Evolutionary conservation across 176 grass and related monocot genomes (phyloP).

Genomic region (Avena atlantica): DNA sequence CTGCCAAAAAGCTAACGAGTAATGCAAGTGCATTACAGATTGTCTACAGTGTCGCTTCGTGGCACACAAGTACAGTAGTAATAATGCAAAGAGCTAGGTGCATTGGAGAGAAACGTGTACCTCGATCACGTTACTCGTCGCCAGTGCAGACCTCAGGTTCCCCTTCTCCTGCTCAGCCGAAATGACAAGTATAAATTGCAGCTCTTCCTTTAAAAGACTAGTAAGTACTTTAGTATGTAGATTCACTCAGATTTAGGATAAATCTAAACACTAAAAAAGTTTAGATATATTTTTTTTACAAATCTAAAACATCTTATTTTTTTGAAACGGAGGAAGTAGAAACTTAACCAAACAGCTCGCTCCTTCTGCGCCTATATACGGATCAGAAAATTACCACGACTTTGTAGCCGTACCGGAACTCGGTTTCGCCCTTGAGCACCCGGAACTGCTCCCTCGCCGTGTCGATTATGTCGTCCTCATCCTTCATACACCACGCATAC

Average conservation of each 20-base stretch:
- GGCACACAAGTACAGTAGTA: background rate
- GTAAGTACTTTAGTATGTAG: no score
- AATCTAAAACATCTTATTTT: no score
- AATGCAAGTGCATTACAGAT: background rate
- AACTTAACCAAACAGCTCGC: background rate
- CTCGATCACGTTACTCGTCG: slow-evolving; percentile 74
- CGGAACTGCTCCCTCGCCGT: slow-evolving; percentile 69
- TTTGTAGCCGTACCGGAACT: slow-evolving; percentile 94
- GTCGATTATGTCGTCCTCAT: slow-evolving; percentile 84
- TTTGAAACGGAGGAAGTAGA: no score
- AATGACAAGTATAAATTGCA: slow-evolving; percentile 26
- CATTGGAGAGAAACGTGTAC: slow-evolving; percentile 46
- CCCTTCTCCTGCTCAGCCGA: slow-evolving; percentile 74
- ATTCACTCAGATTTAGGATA: no score
- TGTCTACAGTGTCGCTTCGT: background rate
- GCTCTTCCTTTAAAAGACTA: background rate
- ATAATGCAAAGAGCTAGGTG: background rate
- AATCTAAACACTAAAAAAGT: no score
- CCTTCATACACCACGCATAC: slow-evolving; percentile 42
- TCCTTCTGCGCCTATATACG: background rate
- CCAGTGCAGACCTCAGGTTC: slow-evolving; percentile 76
- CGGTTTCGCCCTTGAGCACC: slow-evolving; percentile 65
- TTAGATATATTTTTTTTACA: no score
- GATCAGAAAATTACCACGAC: slow-evolving; percentile 72
- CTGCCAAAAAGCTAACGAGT: no score